These are phyloP conservation scores for Dalbergia cochinchinensis DNA, from an alignment of 306 rosid genomes.

Conservation along the genomic window DNA sequence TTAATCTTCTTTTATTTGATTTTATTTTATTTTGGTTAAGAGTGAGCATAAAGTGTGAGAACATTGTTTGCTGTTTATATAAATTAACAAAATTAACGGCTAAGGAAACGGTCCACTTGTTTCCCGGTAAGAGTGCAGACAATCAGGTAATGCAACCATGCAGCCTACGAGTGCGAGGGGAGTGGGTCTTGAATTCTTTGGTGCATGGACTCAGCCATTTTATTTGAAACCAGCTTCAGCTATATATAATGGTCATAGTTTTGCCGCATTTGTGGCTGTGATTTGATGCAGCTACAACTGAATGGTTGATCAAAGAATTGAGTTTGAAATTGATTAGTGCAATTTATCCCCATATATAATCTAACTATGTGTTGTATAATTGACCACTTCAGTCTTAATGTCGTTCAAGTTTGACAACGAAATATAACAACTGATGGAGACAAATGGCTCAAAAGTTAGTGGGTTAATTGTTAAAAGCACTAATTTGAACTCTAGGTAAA, in stretches of 20 bases:
- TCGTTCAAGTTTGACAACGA: neutral
- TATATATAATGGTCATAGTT: conserved; percentile 14
- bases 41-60: conserved; percentile 18
- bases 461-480: neutral
- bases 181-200: conserved; percentile 1
- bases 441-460: neutral
- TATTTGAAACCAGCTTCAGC: neutral
- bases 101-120: conserved; percentile 55
- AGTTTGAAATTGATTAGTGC: neutral
- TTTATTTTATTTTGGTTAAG: neutral
- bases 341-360: neutral
- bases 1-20: neutral
- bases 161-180: neutral
- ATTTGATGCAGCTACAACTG: conserved; percentile 32
- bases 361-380: neutral
- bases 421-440: neutral
- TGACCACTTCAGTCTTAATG: neutral
- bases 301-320: conserved; percentile 5
- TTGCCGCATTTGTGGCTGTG: conserved; percentile 50
- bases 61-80: conserved; percentile 8
- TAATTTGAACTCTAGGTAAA: neutral
- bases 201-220: conserved; percentile 15
- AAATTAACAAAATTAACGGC: conserved; percentile 53
- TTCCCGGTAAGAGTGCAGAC: conserved; percentile 15
- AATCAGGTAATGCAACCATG: neutral